A percentile compares a stretch with the other conserved stretches of the same genome.
These are phyloP conservation scores for Obba rivulosa DNA, from an alignment of 768 basidiomycete genomes.

Conservation along the genomic window DNA sequence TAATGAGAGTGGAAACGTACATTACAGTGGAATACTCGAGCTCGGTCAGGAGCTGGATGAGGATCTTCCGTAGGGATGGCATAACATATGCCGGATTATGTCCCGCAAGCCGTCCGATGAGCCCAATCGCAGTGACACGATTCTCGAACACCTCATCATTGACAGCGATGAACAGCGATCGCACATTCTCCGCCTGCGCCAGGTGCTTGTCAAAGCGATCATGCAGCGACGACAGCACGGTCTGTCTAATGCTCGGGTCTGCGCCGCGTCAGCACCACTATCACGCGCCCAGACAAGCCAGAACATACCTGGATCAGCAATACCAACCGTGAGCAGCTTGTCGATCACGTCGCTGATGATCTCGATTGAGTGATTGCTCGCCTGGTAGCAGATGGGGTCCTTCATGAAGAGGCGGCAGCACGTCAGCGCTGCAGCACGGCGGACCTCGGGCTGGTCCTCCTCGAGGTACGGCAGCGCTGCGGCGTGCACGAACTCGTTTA, in stretches of 20 bases:
- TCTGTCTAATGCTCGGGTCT: conserved; percentile 81
- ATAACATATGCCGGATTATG: conserved; percentile 99
- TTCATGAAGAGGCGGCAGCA: conserved; percentile 89
- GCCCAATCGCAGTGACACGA: conserved; percentile 79
- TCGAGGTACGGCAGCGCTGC: conserved; percentile 93
- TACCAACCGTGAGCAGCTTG: conserved; percentile 90
- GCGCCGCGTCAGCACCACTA: conserved; percentile 2
- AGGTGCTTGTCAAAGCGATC: conserved; percentile 95
- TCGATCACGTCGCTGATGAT: conserved; percentile 98
- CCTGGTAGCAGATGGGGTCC: conserved; percentile 94
- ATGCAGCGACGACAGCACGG: conserved; percentile 82
- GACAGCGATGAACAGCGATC: conserved; percentile 92
- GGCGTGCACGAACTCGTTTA: conserved; percentile 93
- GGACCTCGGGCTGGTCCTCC: conserved; percentile 82
- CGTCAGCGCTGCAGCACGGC: conserved; percentile 85
- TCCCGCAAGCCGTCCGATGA: conserved; percentile 90
- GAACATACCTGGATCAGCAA: conserved; percentile 84
- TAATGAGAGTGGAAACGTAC: conserved; percentile 41
- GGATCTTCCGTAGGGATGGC: conserved; percentile 90
- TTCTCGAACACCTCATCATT: conserved; percentile 97
- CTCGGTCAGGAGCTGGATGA: conserved; percentile 95
- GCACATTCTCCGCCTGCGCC: conserved; percentile 97
- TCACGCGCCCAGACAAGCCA: conserved; percentile 3
- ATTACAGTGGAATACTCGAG: conserved; percentile 89
- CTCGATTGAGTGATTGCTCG: conserved; percentile 93